Percentiles rank a stretch among this genome's conserved stretches.
phyloP scores from a whole-genome alignment of 2,329 filamentous ascomycete species.

The Parastagonospora nodorum region DNA sequence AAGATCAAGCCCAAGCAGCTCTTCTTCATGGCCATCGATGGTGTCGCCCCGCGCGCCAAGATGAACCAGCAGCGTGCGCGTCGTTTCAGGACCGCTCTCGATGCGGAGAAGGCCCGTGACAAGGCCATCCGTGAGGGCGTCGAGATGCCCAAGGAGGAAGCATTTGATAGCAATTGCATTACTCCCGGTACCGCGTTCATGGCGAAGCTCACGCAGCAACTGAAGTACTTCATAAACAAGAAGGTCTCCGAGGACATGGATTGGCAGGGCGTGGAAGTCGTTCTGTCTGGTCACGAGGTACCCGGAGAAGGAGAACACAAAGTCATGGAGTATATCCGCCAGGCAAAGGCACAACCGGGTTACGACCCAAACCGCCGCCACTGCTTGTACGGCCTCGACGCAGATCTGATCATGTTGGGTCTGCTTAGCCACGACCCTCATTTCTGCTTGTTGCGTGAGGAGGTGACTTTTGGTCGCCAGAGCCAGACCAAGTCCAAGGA shows the following conservation, averaged over 20 bases:
- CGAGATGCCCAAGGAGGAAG: conserved; percentile 91
- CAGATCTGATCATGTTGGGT: conserved; percentile 97
- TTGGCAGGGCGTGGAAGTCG: conserved; percentile 96
- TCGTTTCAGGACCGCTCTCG: conserved; percentile 91
- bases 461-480: conserved; percentile 93
- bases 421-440: conserved; percentile 97
- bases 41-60: conserved; percentile 95
- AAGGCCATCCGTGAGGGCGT: conserved; percentile 89
- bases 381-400: conserved; percentile 95
- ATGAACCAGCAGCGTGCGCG: conserved; percentile 99
- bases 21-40: conserved; percentile 99
- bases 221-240: conserved; percentile 99
- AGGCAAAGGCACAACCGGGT: conserved; percentile 90
- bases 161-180: conserved; percentile 99
- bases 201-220: conserved; percentile 89
- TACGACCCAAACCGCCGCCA: conserved; percentile 95
- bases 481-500: conserved; percentile 91
- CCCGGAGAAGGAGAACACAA: conserved; percentile 99
- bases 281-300: conserved; percentile 95
- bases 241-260: conserved; percentile 96
- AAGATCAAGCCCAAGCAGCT: conserved; percentile 99
- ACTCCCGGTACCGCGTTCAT: conserved; percentile 98
- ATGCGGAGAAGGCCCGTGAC: conserved; percentile 85
- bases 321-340: conserved; percentile 99
- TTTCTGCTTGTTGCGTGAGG: conserved; percentile 94